phyloP scores from a whole-genome alignment of 1,284 basidiomycete species.

The Trametes pubescens region DNA sequence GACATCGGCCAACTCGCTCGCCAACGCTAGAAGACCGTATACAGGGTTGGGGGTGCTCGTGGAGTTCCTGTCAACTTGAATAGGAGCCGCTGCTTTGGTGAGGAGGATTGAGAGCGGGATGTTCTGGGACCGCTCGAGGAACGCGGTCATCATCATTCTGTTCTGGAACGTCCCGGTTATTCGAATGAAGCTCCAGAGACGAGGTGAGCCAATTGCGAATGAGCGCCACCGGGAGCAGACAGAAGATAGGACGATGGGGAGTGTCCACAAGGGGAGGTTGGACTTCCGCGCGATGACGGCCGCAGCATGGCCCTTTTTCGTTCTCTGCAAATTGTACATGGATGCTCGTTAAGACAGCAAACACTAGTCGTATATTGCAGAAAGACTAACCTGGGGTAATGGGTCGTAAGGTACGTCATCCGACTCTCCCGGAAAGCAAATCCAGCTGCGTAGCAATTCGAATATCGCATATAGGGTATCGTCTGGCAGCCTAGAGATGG shows the following conservation, averaged over 20 bases:
- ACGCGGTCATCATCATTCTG: slow-evolving; percentile 20
- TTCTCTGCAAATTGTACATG: not conserved
- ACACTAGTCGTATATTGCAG: not conserved
- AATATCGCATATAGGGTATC: slow-evolving; percentile 26
- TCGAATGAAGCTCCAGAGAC: slow-evolving; percentile 27
- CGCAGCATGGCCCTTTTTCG: not conserved
- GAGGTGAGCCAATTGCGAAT: slow-evolving; percentile 19
- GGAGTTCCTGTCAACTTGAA: not conserved
- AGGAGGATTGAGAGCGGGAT: slow-evolving; percentile 24
- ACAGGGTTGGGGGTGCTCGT: not conserved
- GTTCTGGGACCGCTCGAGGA: slow-evolving; percentile 17
- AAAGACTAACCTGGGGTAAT: not conserved
- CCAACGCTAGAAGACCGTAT: slow-evolving; percentile 19
- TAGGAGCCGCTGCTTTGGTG: not conserved
- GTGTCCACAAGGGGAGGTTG: slow-evolving; percentile 14
- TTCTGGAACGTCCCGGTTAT: slow-evolving; percentile 24
- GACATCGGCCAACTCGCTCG: slow-evolving; percentile 18
- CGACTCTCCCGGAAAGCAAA: slow-evolving; percentile 24
- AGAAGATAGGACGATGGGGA: slow-evolving; percentile 23
- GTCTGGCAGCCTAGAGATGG: slow-evolving; percentile 16
- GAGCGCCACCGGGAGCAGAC: slow-evolving; percentile 28
- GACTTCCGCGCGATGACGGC: not conserved
- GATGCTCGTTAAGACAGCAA: not conserved
- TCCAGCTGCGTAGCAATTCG: slow-evolving; percentile 14
- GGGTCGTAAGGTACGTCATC: slow-evolving; percentile 13